Base-by-base conservation (phyloP, 2,329 filamentous ascomycete genomes). In the Colletotrichum lupini region DNA sequence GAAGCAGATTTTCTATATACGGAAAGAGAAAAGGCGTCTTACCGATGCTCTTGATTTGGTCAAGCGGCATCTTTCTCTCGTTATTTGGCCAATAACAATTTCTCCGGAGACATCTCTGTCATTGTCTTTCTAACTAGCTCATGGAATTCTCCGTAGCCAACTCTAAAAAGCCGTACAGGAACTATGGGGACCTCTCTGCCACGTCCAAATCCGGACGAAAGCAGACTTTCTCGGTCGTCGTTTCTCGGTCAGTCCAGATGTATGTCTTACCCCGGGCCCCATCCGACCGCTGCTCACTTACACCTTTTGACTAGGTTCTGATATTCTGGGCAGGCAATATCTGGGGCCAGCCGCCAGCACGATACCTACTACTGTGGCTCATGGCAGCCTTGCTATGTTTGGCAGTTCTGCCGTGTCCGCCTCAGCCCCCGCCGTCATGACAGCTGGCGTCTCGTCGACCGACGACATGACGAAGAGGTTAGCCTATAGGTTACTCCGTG, bases 381-480 rank as follows among this genome's bases (percentile, higher is more conserved):
- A 58, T 56, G 59, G 59, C 52, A 60, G 37, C 53, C 66, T 46
- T 69, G 30, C 66, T 64, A 11, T 32, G 19, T 69, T 35, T 58
- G 70, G 70, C 42, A 69, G 53, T 59, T n/a, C 28, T 24, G 55
- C 59, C 42, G 59, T 37, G 42, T 42, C 42, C 30, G 53, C 26
- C 24, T 46, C 59, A 73, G 70, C 70, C 66, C 53, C 55, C 66
- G 59, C 66, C 66, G 70, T 73, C 70, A 69, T 73, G 66, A 69
- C 70, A 73, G 66, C 53, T 69, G 57, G 35, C 22, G 52, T 57
- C 49, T 62, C 37, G 32, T 32, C 28, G n/a, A 19, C 26, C 22
- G 32, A 42, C 28, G 16, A 22, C 26, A 9, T 24, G 28, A 60
- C 24, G 42, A 5, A 19, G 37, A 55, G 53, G 26, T 35, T 65